These are phyloP conservation scores for Tricholoma sp. DNA, from an alignment of 768 basidiomycete species.

Conservation along the genomic window DNA sequence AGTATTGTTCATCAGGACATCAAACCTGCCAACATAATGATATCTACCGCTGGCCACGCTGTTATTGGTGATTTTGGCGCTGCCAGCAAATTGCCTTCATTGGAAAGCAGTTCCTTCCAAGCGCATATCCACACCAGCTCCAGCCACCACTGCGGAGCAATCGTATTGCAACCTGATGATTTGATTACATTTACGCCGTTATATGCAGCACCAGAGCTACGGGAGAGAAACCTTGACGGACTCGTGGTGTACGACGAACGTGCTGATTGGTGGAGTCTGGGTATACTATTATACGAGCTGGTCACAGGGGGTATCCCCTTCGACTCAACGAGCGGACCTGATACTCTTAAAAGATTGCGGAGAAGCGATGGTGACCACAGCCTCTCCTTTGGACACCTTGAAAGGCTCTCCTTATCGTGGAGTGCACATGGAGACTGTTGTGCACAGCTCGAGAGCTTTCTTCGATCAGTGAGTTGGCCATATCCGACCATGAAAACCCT, in stretches of 20 bases:
- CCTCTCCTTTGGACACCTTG: slow-evolving; percentile 18
- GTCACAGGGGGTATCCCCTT: slow-evolving; percentile 23
- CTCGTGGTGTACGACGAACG: slow-evolving; percentile 25
- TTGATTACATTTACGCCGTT: slow-evolving; percentile 26
- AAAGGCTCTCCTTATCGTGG: slow-evolving; percentile 10
- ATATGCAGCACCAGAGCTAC: slow-evolving; percentile 32
- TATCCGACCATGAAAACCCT: no score
- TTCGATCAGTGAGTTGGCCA: slow-evolving; percentile 18
- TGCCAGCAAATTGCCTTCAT: slow-evolving; percentile 27
- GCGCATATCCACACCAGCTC: not conserved
- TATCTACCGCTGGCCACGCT: slow-evolving; percentile 40
- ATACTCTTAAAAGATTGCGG: not conserved
- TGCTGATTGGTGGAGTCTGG: slow-evolving; percentile 35
- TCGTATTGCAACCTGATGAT: slow-evolving; percentile 19
- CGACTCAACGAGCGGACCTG: not conserved
- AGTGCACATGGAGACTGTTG: slow-evolving; percentile 1
- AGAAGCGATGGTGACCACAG: slow-evolving; percentile 18
- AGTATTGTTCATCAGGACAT: slow-evolving; percentile 69
- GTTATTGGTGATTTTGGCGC: slow-evolving; percentile 66
- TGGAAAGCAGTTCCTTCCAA: not conserved
- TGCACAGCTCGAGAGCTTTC: slow-evolving; percentile 14
- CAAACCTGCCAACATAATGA: slow-evolving; percentile 61
- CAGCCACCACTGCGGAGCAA: slow-evolving; percentile 6
- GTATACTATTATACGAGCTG: slow-evolving; percentile 26
- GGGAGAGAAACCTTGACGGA: slow-evolving; percentile 18